Percentiles rank a stretch among this genome's conserved stretches.
Evolutionary conservation across 768 basidiomycete genomes (phyloP).

Genomic region (Leccinum aurantiacum): DNA sequence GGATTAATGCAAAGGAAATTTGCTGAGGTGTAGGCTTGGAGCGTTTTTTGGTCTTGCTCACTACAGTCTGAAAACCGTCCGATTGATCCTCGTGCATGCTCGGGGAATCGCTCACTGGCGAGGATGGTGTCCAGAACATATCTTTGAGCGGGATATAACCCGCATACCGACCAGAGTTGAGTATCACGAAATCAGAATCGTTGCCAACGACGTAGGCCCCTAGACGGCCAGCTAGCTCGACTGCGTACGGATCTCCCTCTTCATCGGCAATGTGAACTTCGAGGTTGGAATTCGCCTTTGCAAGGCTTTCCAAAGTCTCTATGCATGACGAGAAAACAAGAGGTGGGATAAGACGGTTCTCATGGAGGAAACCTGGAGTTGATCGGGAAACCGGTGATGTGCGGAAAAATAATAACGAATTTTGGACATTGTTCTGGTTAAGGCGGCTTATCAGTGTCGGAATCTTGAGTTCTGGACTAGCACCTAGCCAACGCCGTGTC

Average conservation of each 20-base stretch:
- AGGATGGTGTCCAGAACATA: slow-evolving; percentile 58
- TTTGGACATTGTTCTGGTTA: slow-evolving; percentile 55
- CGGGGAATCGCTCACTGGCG: slow-evolving; percentile 25
- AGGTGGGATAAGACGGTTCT: slow-evolving; percentile 75
- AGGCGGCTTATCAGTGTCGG: slow-evolving; percentile 62
- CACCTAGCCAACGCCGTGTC: slow-evolving; percentile 43
- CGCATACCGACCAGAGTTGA: slow-evolving; percentile 72
- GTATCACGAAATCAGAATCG: slow-evolving; percentile 82
- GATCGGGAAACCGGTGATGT: slow-evolving; percentile 68
- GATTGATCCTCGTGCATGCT: slow-evolving; percentile 37
- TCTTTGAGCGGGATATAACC: slow-evolving; percentile 79
- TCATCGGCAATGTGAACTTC: slow-evolving; percentile 74
- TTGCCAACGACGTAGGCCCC: slow-evolving; percentile 73
- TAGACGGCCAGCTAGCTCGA: slow-evolving; percentile 74
- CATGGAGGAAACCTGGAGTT: slow-evolving; percentile 64
- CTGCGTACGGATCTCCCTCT: slow-evolving; percentile 83
- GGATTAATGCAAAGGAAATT: slow-evolving; percentile 43
- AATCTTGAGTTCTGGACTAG: slow-evolving; percentile 72
- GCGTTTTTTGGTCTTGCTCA: slow-evolving; percentile 52
- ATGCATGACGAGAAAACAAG: slow-evolving; percentile 59
- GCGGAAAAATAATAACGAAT: slow-evolving; percentile 74
- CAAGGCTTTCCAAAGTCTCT: slow-evolving; percentile 46
- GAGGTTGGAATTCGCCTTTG: slow-evolving; percentile 37
- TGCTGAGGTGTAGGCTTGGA: slow-evolving; percentile 29
- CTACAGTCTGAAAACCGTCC: slow-evolving; percentile 60